phyloP scores from a whole-genome alignment of 2,329 filamentous ascomycete species.

The Aspergillus persii region DNA sequence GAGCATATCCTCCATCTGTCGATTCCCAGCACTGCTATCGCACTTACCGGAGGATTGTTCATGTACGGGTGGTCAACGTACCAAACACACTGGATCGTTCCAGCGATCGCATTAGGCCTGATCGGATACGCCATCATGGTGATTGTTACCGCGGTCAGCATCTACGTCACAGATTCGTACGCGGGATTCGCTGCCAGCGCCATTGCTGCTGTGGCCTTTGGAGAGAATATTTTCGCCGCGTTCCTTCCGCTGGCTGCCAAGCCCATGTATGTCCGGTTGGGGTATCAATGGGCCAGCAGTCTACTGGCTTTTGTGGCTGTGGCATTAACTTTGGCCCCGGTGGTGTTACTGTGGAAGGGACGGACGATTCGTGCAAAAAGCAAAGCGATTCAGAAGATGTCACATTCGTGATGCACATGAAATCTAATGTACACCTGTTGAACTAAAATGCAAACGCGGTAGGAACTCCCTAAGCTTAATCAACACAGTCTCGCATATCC shows the following conservation, averaged over 20 bases:
- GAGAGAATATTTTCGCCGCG: slow-evolving; percentile 44
- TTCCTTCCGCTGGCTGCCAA: slow-evolving; percentile 44
- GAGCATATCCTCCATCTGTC: slow-evolving; percentile 45
- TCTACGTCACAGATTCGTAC: slow-evolving; percentile 52
- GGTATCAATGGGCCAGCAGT: slow-evolving; percentile 41
- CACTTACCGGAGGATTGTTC: slow-evolving; percentile 38
- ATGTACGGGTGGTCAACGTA: slow-evolving; percentile 38
- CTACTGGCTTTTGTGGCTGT: slow-evolving; percentile 41
- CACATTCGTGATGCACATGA: neutral
- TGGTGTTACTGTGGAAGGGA: slow-evolving; percentile 39
- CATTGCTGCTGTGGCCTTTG: slow-evolving; percentile 46
- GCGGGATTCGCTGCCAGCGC: slow-evolving; percentile 50
- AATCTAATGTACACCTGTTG: no score
- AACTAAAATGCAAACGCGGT: no score
- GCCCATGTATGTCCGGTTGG: slow-evolving; percentile 35
- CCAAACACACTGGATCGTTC: slow-evolving; percentile 35
- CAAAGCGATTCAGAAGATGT: slow-evolving; percentile 9
- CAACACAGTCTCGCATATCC: neutral
- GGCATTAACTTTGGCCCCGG: slow-evolving; percentile 33
- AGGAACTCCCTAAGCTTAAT: no score
- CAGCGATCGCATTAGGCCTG: slow-evolving; percentile 33
- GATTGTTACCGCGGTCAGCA: slow-evolving; percentile 48
- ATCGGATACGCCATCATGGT: slow-evolving; percentile 43
- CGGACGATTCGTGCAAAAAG: slow-evolving; percentile 27
- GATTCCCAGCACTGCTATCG: slow-evolving; percentile 33